Base-by-base conservation (phyloP, 805 yeast genomes). In the Candida suzukii region DNA sequence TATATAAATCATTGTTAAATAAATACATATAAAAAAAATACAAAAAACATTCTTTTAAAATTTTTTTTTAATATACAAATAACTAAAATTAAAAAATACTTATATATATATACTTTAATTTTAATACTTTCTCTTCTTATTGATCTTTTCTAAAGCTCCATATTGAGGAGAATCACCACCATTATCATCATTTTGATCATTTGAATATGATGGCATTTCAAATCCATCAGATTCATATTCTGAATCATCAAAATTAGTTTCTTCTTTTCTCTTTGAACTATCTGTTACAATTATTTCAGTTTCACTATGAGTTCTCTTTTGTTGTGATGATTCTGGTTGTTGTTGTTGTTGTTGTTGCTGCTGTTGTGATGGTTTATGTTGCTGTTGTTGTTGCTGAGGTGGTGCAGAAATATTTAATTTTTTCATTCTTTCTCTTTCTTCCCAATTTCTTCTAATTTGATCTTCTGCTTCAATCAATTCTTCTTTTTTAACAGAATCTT, bases 401-500 rank as follows among this genome's bases (percentile, higher is more conserved):
- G 39, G 41, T 21, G 41, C 43, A 33, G 48, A 48, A 14, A 50
- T 46, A 3, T 46, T 44, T 39, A 49, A 49, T 36, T 51, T 52
- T 51, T 47, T 63, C 48, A 32, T 50, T 44, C 52, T 68, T 50
- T 51, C 73, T 52, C 96, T 70, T 40, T 66, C 66, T 35, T 75
- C 73, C 93, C 95, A 85, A 2, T 69, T 62, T 24, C 60, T 63
- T 29, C 74, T 73, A 24, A 90, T 84, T 34, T 63, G 66, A 0
- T 72, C 70, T 37, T 82, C 76, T 1, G 79, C 66, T 14, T 64
- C 75, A 4, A 75, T 64, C 34, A 95, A 65, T 47, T 91, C 96
- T 42, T 87, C 84, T 48, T 83, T 78, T 16, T 78, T 71, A 2
- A 93, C 96, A 1, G 91, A 82, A 60, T 91, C 98, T 46, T 79